Evolutionary conservation across 2,329 filamentous ascomycete genomes (phyloP).

Genomic region (Fusarium sarcochroum): DNA sequence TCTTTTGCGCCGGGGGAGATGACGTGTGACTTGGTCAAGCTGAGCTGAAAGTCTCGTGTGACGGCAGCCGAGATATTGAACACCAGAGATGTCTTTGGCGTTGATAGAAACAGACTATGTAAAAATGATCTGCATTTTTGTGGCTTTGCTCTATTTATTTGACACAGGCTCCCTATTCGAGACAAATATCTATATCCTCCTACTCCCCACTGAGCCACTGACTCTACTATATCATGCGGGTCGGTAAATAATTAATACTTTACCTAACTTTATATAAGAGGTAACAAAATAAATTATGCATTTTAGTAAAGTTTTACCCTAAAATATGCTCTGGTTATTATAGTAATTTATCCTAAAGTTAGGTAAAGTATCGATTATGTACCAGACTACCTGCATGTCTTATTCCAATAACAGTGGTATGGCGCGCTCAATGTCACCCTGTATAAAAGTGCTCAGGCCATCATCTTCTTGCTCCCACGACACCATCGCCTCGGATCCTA

Average conservation of each 20-base stretch:
- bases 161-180: not conserved
- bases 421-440: constrained; percentile 30
- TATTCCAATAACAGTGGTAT: not conserved
- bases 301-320: too few species aligned
- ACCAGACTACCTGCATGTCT: too few species aligned
- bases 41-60: constrained; percentile 3
- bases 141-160: not conserved
- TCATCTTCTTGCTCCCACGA: constrained; percentile 40
- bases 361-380: too few species aligned
- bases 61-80: too few species aligned
- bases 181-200: not conserved
- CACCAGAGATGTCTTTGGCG: too few species aligned
- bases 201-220: not conserved
- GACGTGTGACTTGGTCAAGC: constrained; percentile 20
- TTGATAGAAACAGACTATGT: too few species aligned
- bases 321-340: too few species aligned
- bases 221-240: too few species aligned
- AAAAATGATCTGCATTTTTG: not conserved
- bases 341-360: too few species aligned
- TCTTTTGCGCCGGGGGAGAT: constrained; percentile 8
- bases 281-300: too few species aligned
- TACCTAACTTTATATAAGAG: too few species aligned
- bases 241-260: too few species aligned
- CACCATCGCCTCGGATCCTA: constrained; percentile 41
- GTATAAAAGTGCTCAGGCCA: constrained; percentile 38